Conservation (phyloP, 108 stramenopile species). For the Aureococcus anophagefferens region DNA sequence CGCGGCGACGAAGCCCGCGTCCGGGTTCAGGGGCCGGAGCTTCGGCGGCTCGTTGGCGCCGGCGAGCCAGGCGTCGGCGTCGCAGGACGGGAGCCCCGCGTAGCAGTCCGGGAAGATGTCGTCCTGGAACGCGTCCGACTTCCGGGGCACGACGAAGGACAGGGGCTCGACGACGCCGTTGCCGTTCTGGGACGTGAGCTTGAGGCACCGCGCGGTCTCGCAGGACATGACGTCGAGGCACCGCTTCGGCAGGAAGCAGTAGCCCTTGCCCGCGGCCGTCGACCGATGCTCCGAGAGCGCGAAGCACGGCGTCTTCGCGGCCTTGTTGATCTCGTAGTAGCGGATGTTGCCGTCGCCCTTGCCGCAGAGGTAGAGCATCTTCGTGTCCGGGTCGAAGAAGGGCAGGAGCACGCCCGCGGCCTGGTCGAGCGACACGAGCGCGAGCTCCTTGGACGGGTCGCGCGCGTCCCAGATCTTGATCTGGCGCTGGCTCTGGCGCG, state of each 20-base stretch:
- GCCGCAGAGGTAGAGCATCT: conserved; percentile 88
- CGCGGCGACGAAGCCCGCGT: conserved; percentile 20
- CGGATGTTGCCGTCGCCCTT: conserved; percentile 99
- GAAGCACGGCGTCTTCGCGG: conserved; percentile 73
- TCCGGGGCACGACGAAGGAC: conserved; percentile 88
- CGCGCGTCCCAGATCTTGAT: conserved; percentile 96
- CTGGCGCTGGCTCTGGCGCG: conserved; percentile 76
- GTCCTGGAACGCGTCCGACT: conserved; percentile 92
- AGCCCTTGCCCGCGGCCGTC: conserved; percentile 83
- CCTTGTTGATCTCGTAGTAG: conserved; percentile 83
- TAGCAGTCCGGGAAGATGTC: conserved; percentile 89
- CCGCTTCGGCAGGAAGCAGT: conserved; percentile 92
- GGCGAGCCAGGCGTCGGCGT: conserved; percentile 77
- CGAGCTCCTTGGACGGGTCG: conserved; percentile 50
- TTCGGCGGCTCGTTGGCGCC: conserved; percentile 75
- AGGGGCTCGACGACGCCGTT: conserved; percentile 65
- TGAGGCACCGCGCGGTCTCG: conserved; percentile 86
- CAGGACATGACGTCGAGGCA: conserved; percentile 79
- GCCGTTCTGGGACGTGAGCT: conserved; percentile 77
- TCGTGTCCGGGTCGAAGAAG: conserved; percentile 82
- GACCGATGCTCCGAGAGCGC: conserved; percentile 73
- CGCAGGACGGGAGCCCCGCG: conserved; percentile 67
- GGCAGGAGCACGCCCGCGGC: conserved; percentile 94
- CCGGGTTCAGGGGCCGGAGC: conserved; percentile 70
- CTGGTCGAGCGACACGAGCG: conserved; percentile 76